These are phyloP conservation scores for Eutrema salsugineum DNA, from an alignment of 441 rosid species.

Conservation along the genomic window DNA sequence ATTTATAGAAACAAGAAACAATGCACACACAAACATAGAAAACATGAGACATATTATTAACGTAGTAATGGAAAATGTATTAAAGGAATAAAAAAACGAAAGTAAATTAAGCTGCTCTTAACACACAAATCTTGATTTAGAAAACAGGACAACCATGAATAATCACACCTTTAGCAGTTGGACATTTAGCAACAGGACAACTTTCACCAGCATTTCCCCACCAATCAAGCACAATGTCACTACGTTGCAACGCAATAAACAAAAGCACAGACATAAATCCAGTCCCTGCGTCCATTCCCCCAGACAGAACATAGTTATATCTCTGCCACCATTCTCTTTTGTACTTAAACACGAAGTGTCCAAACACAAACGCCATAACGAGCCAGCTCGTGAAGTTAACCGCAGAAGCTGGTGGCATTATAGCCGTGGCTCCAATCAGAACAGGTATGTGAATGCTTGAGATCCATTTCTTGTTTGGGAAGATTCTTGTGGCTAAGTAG, in stretches of 20 bases:
- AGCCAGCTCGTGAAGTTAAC: constrained; percentile 74
- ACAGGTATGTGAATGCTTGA: constrained; percentile 50
- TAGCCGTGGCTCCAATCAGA: constrained; percentile 58
- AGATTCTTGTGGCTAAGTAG: constrained; percentile 56
- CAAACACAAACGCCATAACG: constrained; percentile 49
- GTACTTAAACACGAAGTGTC: constrained; percentile 53
- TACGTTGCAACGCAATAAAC: constrained; percentile 48
- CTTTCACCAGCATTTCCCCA: constrained; percentile 64
- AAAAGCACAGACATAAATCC: constrained; percentile 64
- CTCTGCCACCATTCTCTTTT: constrained; percentile 57
- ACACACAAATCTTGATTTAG: background rate
- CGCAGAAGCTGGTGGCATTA: constrained; percentile 76
- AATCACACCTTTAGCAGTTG: constrained; percentile 58
- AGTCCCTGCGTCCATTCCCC: constrained; percentile 77
- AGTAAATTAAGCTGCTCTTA: background rate
- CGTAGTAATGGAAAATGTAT: background rate
- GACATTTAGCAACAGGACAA: constrained; percentile 67
- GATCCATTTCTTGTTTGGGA: constrained; percentile 61
- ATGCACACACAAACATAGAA: no score
- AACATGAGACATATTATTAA: background rate
- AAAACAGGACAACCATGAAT: constrained; percentile 59
- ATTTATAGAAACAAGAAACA: background rate
- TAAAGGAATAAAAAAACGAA: background rate
- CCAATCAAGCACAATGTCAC: constrained; percentile 42
- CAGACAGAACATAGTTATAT: constrained; percentile 67